phyloP scores from a whole-genome alignment of 2,329 filamentous ascomycete genomes.

The Tolypocladium capitatum region DNA sequence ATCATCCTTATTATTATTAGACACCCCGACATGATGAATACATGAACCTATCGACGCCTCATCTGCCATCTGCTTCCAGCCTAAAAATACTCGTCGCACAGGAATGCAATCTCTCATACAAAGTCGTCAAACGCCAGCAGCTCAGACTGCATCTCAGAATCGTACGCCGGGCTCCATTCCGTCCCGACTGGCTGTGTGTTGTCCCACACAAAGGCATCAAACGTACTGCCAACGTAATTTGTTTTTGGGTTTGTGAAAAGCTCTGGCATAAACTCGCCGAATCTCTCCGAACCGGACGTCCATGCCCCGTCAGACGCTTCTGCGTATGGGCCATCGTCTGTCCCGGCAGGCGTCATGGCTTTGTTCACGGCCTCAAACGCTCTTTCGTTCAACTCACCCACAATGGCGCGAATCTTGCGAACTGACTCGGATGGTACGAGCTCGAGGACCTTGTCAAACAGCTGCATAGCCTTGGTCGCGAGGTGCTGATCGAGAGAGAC shows the following conservation, averaged over 20 bases:
- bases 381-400: not conserved
- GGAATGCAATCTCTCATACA: no score
- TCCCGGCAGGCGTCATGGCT: not conserved
- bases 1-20: no score
- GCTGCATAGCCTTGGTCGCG: constrained; percentile 11
- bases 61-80: no score
- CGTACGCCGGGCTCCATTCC: not conserved
- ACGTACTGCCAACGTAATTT: not conserved
- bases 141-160: not conserved
- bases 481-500: constrained; percentile 16
- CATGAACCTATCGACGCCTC: no score
- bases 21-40: no score
- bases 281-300: not conserved
- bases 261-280: not conserved
- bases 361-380: not conserved
- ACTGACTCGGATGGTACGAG: not conserved
- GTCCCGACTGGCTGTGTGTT: not conserved
- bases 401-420: not conserved
- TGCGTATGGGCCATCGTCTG: not conserved
- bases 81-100: no score
- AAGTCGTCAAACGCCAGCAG: not conserved
- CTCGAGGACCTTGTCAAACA: constrained; percentile 13
- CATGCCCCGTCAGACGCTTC: not conserved
- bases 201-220: not conserved
- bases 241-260: not conserved